Percentiles rank a stretch among this genome's conserved stretches.
These are phyloP conservation scores for Lachnellula occidentalis DNA, from an alignment of 2,329 filamentous ascomycete genomes.

Conservation along the genomic window DNA sequence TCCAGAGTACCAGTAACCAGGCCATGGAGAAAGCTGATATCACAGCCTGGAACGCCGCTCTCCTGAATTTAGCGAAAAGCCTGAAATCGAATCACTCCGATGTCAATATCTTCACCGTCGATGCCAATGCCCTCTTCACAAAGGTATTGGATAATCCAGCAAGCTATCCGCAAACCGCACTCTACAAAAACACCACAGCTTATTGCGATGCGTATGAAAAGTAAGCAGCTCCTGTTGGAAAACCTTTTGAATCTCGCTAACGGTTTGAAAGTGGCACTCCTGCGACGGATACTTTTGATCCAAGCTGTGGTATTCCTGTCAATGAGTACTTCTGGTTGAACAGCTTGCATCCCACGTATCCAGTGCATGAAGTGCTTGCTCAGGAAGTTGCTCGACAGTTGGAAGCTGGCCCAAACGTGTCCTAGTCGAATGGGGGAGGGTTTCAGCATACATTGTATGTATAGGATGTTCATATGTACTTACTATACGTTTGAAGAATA, in stretches of 20 bases:
- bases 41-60: slow-evolving; percentile 43
- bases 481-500: not conserved
- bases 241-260: slow-evolving; percentile 1
- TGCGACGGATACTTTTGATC: slow-evolving; percentile 34
- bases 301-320: slow-evolving; percentile 47
- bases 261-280: slow-evolving; percentile 39
- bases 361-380: slow-evolving; percentile 55
- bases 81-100: slow-evolving; percentile 34
- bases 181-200: slow-evolving; percentile 48
- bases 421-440: slow-evolving; percentile 17
- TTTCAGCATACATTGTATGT: not conserved
- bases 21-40: slow-evolving; percentile 40
- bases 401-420: slow-evolving; percentile 36
- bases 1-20: slow-evolving; percentile 33
- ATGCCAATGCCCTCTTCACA: slow-evolving; percentile 46
- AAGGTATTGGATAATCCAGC: slow-evolving; percentile 47
- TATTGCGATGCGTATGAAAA: slow-evolving; percentile 51
- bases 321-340: slow-evolving; percentile 64
- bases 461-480: not conserved
- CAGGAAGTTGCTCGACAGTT: slow-evolving; percentile 40
- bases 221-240: slow-evolving; percentile 33
- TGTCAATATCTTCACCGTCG: slow-evolving; percentile 47
- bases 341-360: slow-evolving; percentile 56
- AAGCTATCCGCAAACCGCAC: slow-evolving; percentile 44
- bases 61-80: slow-evolving; percentile 37